A percentile compares a stretch with the other conserved stretches of the same genome.
Conservation (phyloP, 768 basidiomycete species). For the Phanerochaete sordida region DNA sequence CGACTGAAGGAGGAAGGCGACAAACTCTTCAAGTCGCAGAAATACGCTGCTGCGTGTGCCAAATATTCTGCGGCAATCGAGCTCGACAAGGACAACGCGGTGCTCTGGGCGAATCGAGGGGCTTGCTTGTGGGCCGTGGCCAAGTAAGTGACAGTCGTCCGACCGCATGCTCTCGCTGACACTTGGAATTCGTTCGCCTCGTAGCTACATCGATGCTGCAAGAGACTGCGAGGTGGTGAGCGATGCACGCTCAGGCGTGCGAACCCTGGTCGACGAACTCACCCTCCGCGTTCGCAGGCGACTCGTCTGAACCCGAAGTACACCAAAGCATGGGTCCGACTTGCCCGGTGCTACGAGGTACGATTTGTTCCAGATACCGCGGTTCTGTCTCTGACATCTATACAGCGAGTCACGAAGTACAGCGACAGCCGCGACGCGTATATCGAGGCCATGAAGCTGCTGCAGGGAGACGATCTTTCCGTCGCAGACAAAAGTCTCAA, state of each 20-base stretch:
- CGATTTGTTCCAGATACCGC: not conserved
- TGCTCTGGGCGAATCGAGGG: not conserved
- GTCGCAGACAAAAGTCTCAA: not conserved
- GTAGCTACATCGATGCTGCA: not conserved
- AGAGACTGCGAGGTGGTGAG: not conserved
- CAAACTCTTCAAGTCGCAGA: not conserved
- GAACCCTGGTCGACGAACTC: not conserved
- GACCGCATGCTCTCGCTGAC: not conserved
- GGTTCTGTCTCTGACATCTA: not conserved
- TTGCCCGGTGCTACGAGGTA: not conserved
- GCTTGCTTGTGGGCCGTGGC: not conserved
- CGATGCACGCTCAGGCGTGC: not conserved
- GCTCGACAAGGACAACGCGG: not conserved
- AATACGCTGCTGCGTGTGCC: not conserved
- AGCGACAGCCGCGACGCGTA: not conserved
- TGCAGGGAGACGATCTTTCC: not conserved
- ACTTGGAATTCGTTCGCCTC: not conserved
- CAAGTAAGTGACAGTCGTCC: not conserved
- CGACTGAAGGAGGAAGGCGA: not conserved
- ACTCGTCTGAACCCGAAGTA: not conserved
- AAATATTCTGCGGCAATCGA: not conserved
- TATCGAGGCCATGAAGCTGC: not conserved
- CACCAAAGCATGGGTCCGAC: not conserved
- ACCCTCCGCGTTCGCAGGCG: not conserved
- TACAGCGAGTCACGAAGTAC: not conserved